phyloP scores from a whole-genome alignment of 495 filamentous ascomycete genomes.

The Aspergillus carlsbadensis region DNA sequence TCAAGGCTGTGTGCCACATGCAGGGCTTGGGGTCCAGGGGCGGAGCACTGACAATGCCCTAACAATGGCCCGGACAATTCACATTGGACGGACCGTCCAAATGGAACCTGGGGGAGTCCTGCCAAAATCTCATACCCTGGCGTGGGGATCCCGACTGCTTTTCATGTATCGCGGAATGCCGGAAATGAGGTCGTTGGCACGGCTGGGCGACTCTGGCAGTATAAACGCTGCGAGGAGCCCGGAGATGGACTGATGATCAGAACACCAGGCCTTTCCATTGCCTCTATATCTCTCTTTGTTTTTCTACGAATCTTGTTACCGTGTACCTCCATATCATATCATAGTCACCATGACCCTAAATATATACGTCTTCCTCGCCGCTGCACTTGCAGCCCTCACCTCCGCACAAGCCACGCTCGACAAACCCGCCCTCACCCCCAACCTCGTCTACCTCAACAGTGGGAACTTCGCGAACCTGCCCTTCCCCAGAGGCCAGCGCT shows the following conservation, averaged over 20 bases:
- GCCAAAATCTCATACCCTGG: too few relatives aligned
- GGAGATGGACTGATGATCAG: not conserved
- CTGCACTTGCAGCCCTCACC: conserved; percentile 1
- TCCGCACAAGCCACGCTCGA: not conserved
- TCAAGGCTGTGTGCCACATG: not conserved
- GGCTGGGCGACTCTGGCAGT: not conserved
- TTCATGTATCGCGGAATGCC: not conserved
- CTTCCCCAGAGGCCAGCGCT: not conserved
- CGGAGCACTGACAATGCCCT: not conserved
- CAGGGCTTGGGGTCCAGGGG: not conserved
- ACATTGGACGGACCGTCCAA: not conserved
- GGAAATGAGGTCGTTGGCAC: too few relatives aligned
- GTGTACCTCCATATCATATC: too few relatives aligned
- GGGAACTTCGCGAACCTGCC: conserved; percentile 6
- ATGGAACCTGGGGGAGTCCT: too few relatives aligned
- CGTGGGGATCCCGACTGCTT: not conserved
- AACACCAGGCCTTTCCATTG: not conserved
- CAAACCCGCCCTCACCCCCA: conserved; percentile 7
- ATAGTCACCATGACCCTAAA: not conserved
- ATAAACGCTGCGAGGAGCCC: not conserved
- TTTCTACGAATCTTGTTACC: too few relatives aligned
- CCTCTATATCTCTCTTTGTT: not conserved
- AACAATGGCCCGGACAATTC: not conserved
- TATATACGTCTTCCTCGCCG: not conserved
- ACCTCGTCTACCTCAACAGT: conserved; percentile 3